phyloP scores from a whole-genome alignment of 2,329 filamentous ascomycete genomes.

The Fusarium sp. region DNA sequence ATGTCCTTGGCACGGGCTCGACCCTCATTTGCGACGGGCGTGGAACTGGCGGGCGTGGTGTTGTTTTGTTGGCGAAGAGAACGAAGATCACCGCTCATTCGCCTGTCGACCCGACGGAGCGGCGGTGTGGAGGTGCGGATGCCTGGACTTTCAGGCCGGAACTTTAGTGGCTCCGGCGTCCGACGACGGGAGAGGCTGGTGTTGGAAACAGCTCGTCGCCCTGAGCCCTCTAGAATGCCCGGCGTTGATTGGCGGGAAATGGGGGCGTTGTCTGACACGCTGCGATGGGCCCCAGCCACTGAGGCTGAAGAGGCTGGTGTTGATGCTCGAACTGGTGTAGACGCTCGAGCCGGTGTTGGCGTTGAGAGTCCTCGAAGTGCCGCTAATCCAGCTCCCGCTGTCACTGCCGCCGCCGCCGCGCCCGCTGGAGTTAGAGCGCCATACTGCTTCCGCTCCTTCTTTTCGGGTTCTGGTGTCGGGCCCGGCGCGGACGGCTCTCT shows the following conservation, averaged over 20 bases:
- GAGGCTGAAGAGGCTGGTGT: conserved; percentile 17
- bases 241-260: conserved; percentile 38
- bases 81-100: conserved; percentile 79
- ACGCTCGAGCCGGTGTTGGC: conserved; percentile 10
- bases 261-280: conserved; percentile 55
- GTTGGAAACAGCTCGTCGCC: conserved; percentile 64
- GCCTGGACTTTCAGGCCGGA: conserved; percentile 74
- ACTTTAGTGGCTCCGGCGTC: conserved; percentile 66
- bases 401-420: conserved; percentile 21
- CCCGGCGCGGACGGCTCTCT: conserved; percentile 53
- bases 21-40: conserved; percentile 87
- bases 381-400: conserved; percentile 32
- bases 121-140: conserved; percentile 70
- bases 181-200: conserved; percentile 64
- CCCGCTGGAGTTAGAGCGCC: conserved; percentile 42
- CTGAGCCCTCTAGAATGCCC: conserved; percentile 37
- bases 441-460: conserved; percentile 51
- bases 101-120: conserved; percentile 75
- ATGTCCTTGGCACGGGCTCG: conserved; percentile 87
- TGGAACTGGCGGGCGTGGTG: conserved; percentile 51
- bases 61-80: conserved; percentile 54
- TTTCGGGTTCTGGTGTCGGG: conserved; percentile 60
- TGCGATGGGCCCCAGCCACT: conserved; percentile 29
- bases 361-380: conserved; percentile 28
- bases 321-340: conserved; percentile 13